These are phyloP conservation scores for Ailanthus altissimus DNA, from an alignment of 345 rosid genomes.

Conservation along the genomic window DNA sequence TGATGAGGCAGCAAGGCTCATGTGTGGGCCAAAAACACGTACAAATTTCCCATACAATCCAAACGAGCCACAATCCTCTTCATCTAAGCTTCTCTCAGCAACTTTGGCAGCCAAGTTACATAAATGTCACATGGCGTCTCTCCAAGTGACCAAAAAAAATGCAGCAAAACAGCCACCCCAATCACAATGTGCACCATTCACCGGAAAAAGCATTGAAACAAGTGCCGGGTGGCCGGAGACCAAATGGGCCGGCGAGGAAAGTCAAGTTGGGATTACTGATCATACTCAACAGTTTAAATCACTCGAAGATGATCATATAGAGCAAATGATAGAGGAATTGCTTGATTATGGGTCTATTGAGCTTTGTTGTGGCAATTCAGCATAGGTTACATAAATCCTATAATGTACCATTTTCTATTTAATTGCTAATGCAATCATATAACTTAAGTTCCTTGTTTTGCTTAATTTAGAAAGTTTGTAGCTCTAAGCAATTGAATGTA, in stretches of 20 bases:
- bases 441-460: background rate
- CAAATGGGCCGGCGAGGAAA: constrained; percentile 34
- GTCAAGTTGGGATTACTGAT: constrained; percentile 3
- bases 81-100: constrained; percentile 65
- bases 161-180: constrained; percentile 24
- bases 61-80: constrained; percentile 46
- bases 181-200: constrained; percentile 20
- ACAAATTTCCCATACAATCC: constrained; percentile 69
- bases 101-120: constrained; percentile 67
- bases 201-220: constrained; percentile 19
- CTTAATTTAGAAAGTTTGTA: background rate
- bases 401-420: background rate
- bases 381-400: constrained; percentile 10
- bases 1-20: constrained; percentile 75
- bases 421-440: constrained; percentile 8
- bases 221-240: constrained; percentile 30
- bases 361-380: constrained; percentile 39
- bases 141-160: constrained; percentile 43
- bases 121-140: constrained; percentile 62
- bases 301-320: constrained; percentile 66
- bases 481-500: background rate
- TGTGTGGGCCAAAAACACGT: constrained; percentile 67
- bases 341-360: constrained; percentile 63
- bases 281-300: constrained; percentile 33
- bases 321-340: constrained; percentile 78